These are phyloP conservation scores for Verticillium isaacii DNA, from an alignment of 2,329 filamentous ascomycete genomes.

Conservation along the genomic window DNA sequence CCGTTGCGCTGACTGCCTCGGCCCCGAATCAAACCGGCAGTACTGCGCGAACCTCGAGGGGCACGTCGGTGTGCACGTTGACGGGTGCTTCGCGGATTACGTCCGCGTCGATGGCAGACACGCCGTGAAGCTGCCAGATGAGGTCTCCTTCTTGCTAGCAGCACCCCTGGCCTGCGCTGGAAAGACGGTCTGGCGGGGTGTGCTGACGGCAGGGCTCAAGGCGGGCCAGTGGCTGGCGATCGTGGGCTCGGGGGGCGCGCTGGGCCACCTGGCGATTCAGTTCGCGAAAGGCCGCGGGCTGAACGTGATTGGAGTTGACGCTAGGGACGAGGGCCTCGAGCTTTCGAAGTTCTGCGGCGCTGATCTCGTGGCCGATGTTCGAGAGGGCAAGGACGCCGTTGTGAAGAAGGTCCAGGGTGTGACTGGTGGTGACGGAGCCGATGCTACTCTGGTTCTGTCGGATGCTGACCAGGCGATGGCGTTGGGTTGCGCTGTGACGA, in stretches of 20 bases:
- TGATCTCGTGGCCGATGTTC: conserved; percentile 46
- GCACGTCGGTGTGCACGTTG: conserved; percentile 40
- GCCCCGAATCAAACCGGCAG: conserved; percentile 42
- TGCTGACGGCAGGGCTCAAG: conserved; percentile 32
- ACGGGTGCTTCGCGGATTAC: conserved; percentile 56
- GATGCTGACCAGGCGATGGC: conserved; percentile 46
- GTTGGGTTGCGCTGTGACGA: conserved; percentile 48
- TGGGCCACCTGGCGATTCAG: conserved; percentile 65
- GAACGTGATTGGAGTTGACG: conserved; percentile 67
- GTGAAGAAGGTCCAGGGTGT: conserved; percentile 40
- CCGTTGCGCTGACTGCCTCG: conserved; percentile 45
- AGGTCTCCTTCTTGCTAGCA: conserved; percentile 42
- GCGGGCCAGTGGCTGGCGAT: conserved; percentile 65
- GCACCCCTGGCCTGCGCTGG: conserved; percentile 55
- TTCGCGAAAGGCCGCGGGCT: conserved; percentile 80
- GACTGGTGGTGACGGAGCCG: conserved; percentile 43
- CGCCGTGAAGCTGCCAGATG: conserved; percentile 40
- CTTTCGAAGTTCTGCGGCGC: conserved; percentile 42
- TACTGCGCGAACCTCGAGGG: conserved; percentile 44
- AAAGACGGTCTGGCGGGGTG: conserved; percentile 42
- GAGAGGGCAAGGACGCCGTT: conserved; percentile 39
- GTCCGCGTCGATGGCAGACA: conserved; percentile 42
- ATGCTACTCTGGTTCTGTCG: conserved; percentile 48
- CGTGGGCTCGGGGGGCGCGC: conserved; percentile 70
- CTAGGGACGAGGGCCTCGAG: conserved; percentile 46